A percentile compares a stretch with the other conserved stretches of the same genome.
These are phyloP conservation scores for Ceratorhiza oryzae-sativae DNA, from an alignment of 1,284 basidiomycete species.

Conservation along the genomic window DNA sequence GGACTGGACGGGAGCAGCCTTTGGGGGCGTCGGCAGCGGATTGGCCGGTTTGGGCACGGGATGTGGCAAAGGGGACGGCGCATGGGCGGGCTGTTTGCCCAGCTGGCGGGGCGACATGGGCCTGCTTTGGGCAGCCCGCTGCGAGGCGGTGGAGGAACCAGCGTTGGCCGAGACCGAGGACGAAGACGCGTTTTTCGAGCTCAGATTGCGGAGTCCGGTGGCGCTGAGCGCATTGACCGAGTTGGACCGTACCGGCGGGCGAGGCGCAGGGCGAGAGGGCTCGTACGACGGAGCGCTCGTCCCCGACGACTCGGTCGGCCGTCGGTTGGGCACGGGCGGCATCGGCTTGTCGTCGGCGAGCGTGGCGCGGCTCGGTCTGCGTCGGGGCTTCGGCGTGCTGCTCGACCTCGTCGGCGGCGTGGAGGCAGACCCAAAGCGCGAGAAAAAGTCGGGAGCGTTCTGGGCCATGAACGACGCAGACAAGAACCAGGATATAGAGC, in stretches of 20 bases:
- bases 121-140: not conserved
- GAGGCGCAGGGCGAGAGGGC: constrained; percentile 35
- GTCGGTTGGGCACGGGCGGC: not conserved
- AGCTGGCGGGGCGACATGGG: constrained; percentile 29
- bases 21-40: not conserved
- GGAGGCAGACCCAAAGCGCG: constrained; percentile 6
- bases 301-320: not conserved
- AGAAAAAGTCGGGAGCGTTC: constrained; percentile 25
- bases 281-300: constrained; percentile 3
- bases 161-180: constrained; percentile 21
- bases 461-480: constrained; percentile 9
- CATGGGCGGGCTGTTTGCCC: constrained; percentile 22
- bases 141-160: not conserved
- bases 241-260: not conserved
- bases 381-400: constrained; percentile 5
- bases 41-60: not conserved
- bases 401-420: not conserved
- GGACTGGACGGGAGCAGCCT: not conserved
- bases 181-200: constrained; percentile 21
- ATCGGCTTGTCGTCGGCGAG: not conserved
- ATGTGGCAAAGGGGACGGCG: not conserved
- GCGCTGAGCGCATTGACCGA: not conserved
- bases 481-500: not conserved
- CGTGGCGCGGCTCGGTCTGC: constrained; percentile 11
- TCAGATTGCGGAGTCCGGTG: not conserved